Evolutionary conservation across 129 eudicot genomes (phyloP), one percentile per base, ranked within the genome.

Genomic region (Centaurea solstitialis): DNA sequence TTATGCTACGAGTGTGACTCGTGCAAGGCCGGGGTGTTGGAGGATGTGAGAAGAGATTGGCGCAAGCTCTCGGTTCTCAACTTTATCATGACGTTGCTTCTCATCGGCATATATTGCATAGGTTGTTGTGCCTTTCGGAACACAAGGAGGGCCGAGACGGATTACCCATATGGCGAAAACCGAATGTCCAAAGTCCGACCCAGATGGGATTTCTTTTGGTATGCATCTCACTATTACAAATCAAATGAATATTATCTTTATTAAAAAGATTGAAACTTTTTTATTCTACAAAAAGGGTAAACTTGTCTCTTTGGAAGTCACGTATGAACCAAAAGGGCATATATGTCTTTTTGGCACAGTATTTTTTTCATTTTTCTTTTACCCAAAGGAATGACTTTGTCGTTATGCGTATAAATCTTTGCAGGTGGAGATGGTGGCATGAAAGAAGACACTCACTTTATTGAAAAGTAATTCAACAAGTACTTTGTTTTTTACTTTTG

Each of bases 381-480:
- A 76, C 26, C 24, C 35, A 38, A 59, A 82, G 33, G 70, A 76
- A 20, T 70, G 0, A 76, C 73, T 33, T 59, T 77, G 11, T 22
- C 21, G 30, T 30, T 45, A 24, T 4, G 41, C 12, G 21, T 41
- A 28, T 21, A 17, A 73, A 39, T 68, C 13, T 83, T 85, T 78
- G 84, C 82, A 93, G 98, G 94, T 87, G 94, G 97, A 89, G 98
- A 84, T 93, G 97, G 98, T 84, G 82, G 88, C 85, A 90, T 78
- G 98, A 87, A 77, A 87, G 88, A 79, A 89, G 93, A 80, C 87
- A 86, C 69, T 91, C 85, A 86, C 91, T 93, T 93, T 89, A 87
- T 69, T 91, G 68, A 77, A 72, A 82, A 83, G 74, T 71, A 72
- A 24, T n/a, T n/a, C n/a, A n/a, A 69, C 39, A 68, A 37, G 76